Conservation (phyloP, 805 yeast species). For the Candida ovalis region DNA sequence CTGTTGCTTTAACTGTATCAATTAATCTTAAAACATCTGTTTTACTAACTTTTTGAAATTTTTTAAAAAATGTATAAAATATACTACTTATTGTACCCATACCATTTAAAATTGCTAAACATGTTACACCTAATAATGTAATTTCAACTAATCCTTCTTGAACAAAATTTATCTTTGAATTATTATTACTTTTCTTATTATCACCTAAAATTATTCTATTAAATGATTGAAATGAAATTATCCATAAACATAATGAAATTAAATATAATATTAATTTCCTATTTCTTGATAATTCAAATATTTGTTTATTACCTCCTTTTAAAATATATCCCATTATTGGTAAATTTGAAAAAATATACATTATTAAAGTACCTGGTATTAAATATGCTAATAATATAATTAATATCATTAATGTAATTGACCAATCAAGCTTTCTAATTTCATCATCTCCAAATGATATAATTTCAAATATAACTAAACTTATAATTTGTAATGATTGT, state of each 20-base stretch:
- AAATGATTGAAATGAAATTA: conserved; percentile 30
- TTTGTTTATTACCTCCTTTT: background rate
- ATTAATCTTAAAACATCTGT: conserved; percentile 33
- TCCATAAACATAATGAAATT: conserved; percentile 30
- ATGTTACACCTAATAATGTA: conserved; percentile 46
- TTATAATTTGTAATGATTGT: conserved; percentile 26
- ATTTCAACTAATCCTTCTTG: conserved; percentile 40
- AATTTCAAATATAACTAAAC: conserved; percentile 28
- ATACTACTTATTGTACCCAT: conserved; percentile 49
- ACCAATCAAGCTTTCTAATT: conserved; percentile 34
- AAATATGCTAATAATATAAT: conserved; percentile 37
- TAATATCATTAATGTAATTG: conserved; percentile 35
- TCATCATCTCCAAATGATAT: conserved; percentile 20
- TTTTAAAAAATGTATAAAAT: conserved; percentile 24
- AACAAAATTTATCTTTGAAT: background rate
- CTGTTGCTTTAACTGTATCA: conserved; percentile 40
- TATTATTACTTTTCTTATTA: too few species aligned
- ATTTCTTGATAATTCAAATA: background rate
- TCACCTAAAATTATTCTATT: background rate
- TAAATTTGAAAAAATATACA: background rate
- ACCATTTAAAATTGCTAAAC: conserved; percentile 48
- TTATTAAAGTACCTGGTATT: conserved; percentile 38
- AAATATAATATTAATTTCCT: conserved; percentile 7
- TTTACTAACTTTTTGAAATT: conserved; percentile 25
- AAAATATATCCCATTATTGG: conserved; percentile 1